These are phyloP conservation scores for Nannochloris sp. DNA, from an alignment of 139 green algal species.

Conservation along the genomic window DNA sequence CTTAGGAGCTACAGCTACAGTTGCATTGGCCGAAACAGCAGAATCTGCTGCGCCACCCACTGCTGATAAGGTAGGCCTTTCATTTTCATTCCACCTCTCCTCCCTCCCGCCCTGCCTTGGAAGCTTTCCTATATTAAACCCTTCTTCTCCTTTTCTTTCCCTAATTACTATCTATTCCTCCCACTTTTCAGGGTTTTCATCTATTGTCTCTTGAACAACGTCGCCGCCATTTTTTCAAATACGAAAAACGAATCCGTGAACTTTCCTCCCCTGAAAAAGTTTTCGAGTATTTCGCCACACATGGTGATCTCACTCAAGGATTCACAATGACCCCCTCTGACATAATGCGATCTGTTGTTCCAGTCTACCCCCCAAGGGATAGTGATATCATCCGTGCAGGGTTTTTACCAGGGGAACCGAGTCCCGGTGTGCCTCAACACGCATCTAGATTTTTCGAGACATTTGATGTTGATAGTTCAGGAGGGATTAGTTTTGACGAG, in stretches of 20 bases:
- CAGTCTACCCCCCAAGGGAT: constrained; percentile 62
- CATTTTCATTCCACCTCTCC: too few relatives aligned
- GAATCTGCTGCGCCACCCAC: constrained; percentile 2
- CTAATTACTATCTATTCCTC: too few relatives aligned
- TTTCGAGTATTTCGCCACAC: constrained; percentile 73
- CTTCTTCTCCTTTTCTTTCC: too few relatives aligned
- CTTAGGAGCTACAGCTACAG: neutral
- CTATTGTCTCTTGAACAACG: constrained; percentile 27
- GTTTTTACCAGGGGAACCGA: constrained; percentile 45
- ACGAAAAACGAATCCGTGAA: constrained; percentile 76
- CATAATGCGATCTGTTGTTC: constrained; percentile 52
- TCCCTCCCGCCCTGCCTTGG: too few relatives aligned
- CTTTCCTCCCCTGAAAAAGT: constrained; percentile 70
- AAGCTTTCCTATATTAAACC: too few relatives aligned
- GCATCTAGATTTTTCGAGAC: constrained; percentile 34
- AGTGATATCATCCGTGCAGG: constrained; percentile 47
- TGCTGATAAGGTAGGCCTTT: constrained; percentile 2
- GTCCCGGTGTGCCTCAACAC: constrained; percentile 9
- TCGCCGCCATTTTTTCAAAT: constrained; percentile 58
- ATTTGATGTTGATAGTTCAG: constrained; percentile 65
- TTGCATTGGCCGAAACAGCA: too few relatives aligned
- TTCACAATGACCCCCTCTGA: constrained; percentile 39
- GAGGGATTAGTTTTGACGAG: constrained; percentile 61
- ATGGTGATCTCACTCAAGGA: neutral
- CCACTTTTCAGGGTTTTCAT: too few relatives aligned